Conservation (phyloP, 441 rosid genomes). For the Omphalea diandra region DNA sequence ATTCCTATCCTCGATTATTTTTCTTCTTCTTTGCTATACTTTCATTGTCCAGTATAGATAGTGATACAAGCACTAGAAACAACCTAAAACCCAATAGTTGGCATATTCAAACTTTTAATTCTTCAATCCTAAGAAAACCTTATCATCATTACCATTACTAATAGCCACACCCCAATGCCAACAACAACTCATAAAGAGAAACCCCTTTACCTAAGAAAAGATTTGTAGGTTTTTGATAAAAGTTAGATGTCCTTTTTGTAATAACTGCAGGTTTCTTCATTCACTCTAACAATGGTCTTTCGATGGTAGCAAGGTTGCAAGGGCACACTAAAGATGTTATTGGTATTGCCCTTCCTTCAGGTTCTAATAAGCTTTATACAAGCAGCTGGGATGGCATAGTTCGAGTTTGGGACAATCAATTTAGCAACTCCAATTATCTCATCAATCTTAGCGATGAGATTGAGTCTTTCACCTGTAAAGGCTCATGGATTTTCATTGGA, state of each 20-base stretch:
- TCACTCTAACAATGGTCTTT: slow-evolving; percentile 51
- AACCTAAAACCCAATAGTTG: no score
- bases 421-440: slow-evolving; percentile 62
- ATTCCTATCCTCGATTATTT: no score
- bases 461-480: slow-evolving; percentile 68
- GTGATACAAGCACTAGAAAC: no score
- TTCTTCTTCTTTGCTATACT: no score
- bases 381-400: slow-evolving; percentile 64
- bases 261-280: slow-evolving; percentile 59
- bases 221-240: slow-evolving; percentile 64
- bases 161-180: no score
- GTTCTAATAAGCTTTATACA: slow-evolving; percentile 64
- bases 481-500: slow-evolving; percentile 76
- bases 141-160: no score
- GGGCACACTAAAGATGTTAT: slow-evolving; percentile 61
- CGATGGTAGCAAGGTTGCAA: slow-evolving; percentile 60
- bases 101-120: no score
- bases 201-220: no score
- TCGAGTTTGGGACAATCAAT: slow-evolving; percentile 66
- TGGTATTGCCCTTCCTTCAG: slow-evolving; percentile 64
- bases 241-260: slow-evolving; percentile 55
- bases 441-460: slow-evolving; percentile 59
- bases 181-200: no score
- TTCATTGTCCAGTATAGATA: no score
- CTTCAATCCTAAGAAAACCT: no score